Conservation (phyloP, 2,329 filamentous ascomycete genomes). For the Delphinella strobiligena region DNA sequence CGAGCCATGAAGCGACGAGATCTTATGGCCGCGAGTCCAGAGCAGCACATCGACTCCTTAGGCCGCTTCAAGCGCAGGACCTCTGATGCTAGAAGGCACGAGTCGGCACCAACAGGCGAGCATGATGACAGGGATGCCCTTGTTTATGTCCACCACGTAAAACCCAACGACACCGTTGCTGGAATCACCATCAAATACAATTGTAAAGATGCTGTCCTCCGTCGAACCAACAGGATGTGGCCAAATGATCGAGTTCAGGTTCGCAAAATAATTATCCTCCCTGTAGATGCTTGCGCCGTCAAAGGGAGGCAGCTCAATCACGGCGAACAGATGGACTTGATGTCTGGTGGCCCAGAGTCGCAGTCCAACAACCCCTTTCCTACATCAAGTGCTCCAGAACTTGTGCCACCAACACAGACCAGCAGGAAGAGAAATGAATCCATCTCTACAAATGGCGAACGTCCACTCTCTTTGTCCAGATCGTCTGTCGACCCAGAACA, state of each 20-base stretch:
- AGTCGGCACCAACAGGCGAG: slow-evolving; percentile 39
- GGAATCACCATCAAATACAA: slow-evolving; percentile 84
- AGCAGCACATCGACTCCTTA: slow-evolving; percentile 31
- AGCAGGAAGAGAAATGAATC: slow-evolving; percentile 20
- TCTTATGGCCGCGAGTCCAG: slow-evolving; percentile 25
- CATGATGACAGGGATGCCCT: slow-evolving; percentile 61
- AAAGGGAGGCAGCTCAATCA: slow-evolving; percentile 52
- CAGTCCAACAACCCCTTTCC: slow-evolving; percentile 6
- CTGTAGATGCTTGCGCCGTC: slow-evolving; percentile 77
- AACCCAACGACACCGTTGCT: slow-evolving; percentile 73
- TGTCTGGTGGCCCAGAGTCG: slow-evolving; percentile 7
- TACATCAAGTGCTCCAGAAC: slow-evolving; percentile 7
- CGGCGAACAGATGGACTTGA: slow-evolving; percentile 20
- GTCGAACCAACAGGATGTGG: slow-evolving; percentile 89
- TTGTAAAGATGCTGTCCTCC: slow-evolving; percentile 69
- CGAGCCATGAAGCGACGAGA: slow-evolving; percentile 38
- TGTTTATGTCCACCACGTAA: slow-evolving; percentile 82
- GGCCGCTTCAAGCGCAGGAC: slow-evolving; percentile 51
- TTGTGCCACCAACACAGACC: slow-evolving; percentile 10
- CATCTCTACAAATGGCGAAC: slow-evolving; percentile 22
- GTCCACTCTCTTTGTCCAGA: slow-evolving; percentile 22
- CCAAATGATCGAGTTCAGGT: slow-evolving; percentile 82
- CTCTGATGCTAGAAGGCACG: slow-evolving; percentile 47
- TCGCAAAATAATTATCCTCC: slow-evolving; percentile 68
- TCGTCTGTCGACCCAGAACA: slow-evolving; percentile 44